A percentile compares a stretch with the other conserved stretches of the same genome.
Evolutionary conservation across 148 eudicot genomes (phyloP).

Genomic region (Fallopia convolvulus): DNA sequence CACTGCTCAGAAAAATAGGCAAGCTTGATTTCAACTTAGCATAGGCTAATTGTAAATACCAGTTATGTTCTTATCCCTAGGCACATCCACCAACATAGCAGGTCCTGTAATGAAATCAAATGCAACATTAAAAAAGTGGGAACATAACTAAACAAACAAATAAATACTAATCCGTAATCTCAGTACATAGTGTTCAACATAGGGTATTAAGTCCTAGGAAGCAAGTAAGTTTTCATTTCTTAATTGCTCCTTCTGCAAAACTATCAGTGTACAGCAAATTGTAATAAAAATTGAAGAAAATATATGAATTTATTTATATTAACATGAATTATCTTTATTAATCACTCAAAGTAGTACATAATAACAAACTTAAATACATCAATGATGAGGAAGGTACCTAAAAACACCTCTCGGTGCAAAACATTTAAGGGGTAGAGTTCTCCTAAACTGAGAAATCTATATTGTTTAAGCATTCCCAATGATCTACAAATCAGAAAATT

Average conservation of each 20-base stretch:
- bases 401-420: conserved; percentile 40
- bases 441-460: conserved; percentile 23
- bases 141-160: no score
- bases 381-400: conserved; percentile 22
- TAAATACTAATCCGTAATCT: background rate
- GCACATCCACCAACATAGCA: conserved; percentile 73
- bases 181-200: background rate
- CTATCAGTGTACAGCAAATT: background rate
- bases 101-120: conserved; percentile 42
- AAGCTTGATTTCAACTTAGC: background rate
- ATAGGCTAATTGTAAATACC: conserved; percentile 25
- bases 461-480: conserved; percentile 28
- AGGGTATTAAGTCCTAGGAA: background rate
- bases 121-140: background rate
- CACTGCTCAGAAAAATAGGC: no score
- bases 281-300: background rate
- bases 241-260: background rate
- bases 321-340: background rate
- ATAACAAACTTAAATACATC: background rate
- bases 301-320: background rate
- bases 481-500: conserved; percentile 25
- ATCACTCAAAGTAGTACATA: background rate
- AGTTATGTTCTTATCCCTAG: conserved; percentile 57
- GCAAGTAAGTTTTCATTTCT: background rate
- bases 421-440: conserved; percentile 20